These are phyloP conservation scores for Exobasidium rhododendri DNA, from an alignment of 1,284 basidiomycete species.

Conservation along the genomic window DNA sequence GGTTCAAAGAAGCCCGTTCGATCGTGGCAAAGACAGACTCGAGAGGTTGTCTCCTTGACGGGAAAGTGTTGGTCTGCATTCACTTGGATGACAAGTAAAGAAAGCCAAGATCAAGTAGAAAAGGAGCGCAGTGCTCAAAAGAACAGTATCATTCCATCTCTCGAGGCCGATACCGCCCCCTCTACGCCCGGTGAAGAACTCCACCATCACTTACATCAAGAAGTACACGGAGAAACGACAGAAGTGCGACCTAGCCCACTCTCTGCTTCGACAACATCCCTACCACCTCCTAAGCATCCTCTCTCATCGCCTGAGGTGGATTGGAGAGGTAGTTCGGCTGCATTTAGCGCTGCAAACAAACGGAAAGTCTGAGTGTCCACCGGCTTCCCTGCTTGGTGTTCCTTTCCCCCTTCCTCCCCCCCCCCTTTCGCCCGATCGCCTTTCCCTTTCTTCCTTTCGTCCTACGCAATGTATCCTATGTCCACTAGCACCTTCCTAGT, in stretches of 20 bases:
- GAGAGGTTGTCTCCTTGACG: conserved; percentile 42
- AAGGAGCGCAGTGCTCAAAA: neutral
- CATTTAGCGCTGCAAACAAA: conserved; percentile 4
- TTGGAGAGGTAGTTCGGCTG: conserved; percentile 10
- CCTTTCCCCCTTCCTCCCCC: no score
- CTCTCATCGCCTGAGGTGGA: neutral
- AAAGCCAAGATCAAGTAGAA: neutral
- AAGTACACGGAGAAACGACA: neutral
- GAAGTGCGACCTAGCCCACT: neutral
- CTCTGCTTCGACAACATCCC: neutral
- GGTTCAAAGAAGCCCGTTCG: conserved; percentile 19
- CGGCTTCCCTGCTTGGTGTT: no score
- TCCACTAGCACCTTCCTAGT: no score
- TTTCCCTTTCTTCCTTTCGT: no score
- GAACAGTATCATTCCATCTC: neutral
- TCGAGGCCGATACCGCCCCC: neutral
- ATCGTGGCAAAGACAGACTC: conserved; percentile 28
- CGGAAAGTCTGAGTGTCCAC: neutral
- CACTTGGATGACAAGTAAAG: conserved; percentile 19
- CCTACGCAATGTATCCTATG: no score
- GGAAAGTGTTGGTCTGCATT: conserved; percentile 41
- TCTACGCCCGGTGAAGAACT: neutral
- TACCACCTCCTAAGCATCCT: neutral
- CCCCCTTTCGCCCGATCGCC: no score
- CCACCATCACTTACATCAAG: neutral